phyloP scores from a whole-genome alignment of 352 stramenopile genomes.

The Phytophthora uliginosa region DNA sequence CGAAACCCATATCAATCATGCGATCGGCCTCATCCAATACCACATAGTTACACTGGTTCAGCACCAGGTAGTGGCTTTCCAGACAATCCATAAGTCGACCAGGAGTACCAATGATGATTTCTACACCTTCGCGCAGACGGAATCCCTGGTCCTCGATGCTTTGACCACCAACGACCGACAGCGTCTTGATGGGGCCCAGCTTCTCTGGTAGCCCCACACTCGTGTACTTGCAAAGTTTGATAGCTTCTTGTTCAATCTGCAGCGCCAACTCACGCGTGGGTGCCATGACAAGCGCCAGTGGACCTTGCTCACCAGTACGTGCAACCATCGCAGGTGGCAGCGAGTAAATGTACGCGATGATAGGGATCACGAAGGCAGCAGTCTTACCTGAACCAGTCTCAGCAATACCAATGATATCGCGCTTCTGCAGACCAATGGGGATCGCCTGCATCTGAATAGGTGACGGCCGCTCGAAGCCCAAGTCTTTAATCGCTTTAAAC shows the following conservation, averaged over 20 bases:
- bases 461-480: slow-evolving; percentile 97
- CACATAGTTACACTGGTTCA: slow-evolving; percentile 99
- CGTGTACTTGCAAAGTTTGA: slow-evolving; percentile 93
- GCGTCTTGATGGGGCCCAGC: slow-evolving; percentile 80
- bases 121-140: slow-evolving; percentile 95
- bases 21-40: slow-evolving; percentile 99
- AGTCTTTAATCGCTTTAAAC: slow-evolving; percentile 90
- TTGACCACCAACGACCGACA: slow-evolving; percentile 95
- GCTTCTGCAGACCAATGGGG: slow-evolving; percentile 96
- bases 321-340: slow-evolving; percentile 89
- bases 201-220: slow-evolving; percentile 68
- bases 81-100: slow-evolving; percentile 98
- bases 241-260: slow-evolving; percentile 98
- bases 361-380: slow-evolving; percentile 98
- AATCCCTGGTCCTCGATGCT: slow-evolving; percentile 98
- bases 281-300: slow-evolving; percentile 98
- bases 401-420: slow-evolving; percentile 99
- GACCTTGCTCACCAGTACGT: slow-evolving; percentile 94
- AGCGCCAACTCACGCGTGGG: slow-evolving; percentile 98
- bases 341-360: slow-evolving; percentile 97
- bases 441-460: slow-evolving; percentile 99
- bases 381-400: slow-evolving; percentile 99
- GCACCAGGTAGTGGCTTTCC: slow-evolving; percentile 97
- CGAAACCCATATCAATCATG: slow-evolving; percentile 99
- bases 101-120: slow-evolving; percentile 99